These are phyloP conservation scores for Neurospora sp. DNA, from an alignment of 495 filamentous ascomycete genomes.

Conservation along the genomic window DNA sequence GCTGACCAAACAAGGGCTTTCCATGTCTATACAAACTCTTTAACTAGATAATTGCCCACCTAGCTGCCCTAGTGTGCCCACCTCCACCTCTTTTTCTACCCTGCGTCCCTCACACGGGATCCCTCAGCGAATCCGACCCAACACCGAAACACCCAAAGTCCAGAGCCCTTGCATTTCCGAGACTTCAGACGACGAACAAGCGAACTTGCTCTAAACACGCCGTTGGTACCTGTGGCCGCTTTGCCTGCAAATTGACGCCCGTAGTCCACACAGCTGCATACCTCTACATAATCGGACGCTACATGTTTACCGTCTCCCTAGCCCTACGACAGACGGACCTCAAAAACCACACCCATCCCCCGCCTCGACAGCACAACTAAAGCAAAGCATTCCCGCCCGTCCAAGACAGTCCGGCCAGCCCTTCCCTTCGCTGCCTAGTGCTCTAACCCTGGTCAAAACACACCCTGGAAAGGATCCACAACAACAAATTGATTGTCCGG, in stretches of 20 bases:
- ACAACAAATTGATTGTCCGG: background rate
- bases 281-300: background rate
- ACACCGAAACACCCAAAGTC: background rate
- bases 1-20: background rate
- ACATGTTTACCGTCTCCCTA: background rate
- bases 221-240: background rate
- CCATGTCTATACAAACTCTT: background rate
- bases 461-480: background rate
- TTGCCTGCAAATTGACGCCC: background rate
- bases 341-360: background rate
- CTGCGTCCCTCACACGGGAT: background rate
- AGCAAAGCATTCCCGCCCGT: background rate
- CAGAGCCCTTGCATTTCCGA: background rate
- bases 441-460: background rate
- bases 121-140: background rate
- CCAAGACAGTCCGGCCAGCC: background rate
- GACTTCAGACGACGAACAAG: background rate
- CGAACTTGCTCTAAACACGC: background rate
- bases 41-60: background rate
- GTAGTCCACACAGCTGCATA: background rate
- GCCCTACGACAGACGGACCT: background rate
- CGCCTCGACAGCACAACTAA: background rate
- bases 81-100: background rate
- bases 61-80: background rate
- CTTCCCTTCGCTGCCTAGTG: background rate